A percentile compares a stretch with the other conserved stretches of the same genome.
phyloP scores from a whole-genome alignment of 2,329 filamentous ascomycete genomes.

The Monosporascus ibericus region DNA sequence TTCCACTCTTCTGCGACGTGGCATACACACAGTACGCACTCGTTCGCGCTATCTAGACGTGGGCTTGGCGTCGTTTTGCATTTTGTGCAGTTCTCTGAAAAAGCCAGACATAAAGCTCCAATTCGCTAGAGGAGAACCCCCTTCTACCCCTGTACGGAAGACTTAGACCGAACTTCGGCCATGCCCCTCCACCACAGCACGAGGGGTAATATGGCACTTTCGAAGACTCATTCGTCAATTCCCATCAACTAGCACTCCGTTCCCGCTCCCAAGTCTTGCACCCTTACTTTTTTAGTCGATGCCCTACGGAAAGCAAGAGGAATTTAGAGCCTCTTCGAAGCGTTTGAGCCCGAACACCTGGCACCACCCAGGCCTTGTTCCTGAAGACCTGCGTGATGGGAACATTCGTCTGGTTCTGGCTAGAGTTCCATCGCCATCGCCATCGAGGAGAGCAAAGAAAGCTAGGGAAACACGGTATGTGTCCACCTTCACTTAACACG shows the following conservation, averaged over 20 bases:
- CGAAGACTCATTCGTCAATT: not conserved
- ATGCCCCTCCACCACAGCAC: not conserved
- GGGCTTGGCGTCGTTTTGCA: not conserved
- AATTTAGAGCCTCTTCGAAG: not conserved
- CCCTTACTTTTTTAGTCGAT: not conserved
- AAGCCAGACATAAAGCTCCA: not conserved
- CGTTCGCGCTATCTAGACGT: too few relatives aligned
- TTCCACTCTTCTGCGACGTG: too few relatives aligned
- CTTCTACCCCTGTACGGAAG: not conserved
- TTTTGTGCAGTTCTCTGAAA: not conserved
- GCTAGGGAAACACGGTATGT: not conserved
- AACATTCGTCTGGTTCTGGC: too few relatives aligned
- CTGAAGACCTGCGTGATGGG: not conserved
- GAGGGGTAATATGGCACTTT: not conserved
- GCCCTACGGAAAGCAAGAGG: not conserved
- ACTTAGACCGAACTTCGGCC: not conserved
- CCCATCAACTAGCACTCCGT: not conserved
- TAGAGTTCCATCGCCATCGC: not conserved
- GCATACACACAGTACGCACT: too few relatives aligned
- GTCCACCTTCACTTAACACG: not conserved
- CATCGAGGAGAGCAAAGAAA: not conserved
- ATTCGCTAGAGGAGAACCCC: not conserved
- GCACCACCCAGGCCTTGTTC: conserved; percentile 7
- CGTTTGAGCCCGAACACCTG: conserved; percentile 2
- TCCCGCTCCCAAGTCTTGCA: not conserved